Evolutionary conservation across 148 eudicot species (phyloP), one percentile per base, ranked within the genome.

Genomic region (Amaranthus cruentus): DNA sequence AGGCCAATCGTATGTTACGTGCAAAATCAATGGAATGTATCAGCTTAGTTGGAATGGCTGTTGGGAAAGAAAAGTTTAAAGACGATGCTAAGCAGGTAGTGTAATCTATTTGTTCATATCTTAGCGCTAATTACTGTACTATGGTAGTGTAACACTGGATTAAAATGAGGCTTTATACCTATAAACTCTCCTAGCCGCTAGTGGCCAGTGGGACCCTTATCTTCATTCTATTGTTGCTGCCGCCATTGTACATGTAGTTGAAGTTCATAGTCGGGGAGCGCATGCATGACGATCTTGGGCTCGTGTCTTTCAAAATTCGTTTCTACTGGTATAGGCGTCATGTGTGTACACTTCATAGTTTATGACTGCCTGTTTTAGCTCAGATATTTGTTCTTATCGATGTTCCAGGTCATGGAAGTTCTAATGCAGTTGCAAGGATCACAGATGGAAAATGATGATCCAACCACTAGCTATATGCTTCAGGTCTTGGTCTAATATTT

Each of bases 1-100:
- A 81, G 71, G 58, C 80, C 53, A 78, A 79, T 62, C 82, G 82
- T 58, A 84, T 81, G 82, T 82, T 84, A 54, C 82, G 82, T 73
- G 80, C 80, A 67, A 84, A 84, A 77, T 76, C 87, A 46, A 78
- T 81, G 82, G 84, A 84, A 73, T 84, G 87, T 70, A 76, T 84
- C 70, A 84, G 84, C 73, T 68, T 84, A 66, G 82, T 84, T 76
- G 87, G 87, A 71, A 78, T 84, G 86, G 86, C 86, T 72, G 86
- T 84, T 84, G 86, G 86, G 44, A 84, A 84, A 62, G 84, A 84
- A 52, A 84, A 81, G 72, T 84, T 84, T 63, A 78, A 82, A 54
- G 84, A 76, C 66, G 87, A 84, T 73, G 87, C 84, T 21, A 75
- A 73, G 70, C 84, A 84, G 87, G 87, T 82, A 59, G 63, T 13